Base-by-base conservation (phyloP, 2,329 filamentous ascomycete species). In the Myriangium duriaei region DNA sequence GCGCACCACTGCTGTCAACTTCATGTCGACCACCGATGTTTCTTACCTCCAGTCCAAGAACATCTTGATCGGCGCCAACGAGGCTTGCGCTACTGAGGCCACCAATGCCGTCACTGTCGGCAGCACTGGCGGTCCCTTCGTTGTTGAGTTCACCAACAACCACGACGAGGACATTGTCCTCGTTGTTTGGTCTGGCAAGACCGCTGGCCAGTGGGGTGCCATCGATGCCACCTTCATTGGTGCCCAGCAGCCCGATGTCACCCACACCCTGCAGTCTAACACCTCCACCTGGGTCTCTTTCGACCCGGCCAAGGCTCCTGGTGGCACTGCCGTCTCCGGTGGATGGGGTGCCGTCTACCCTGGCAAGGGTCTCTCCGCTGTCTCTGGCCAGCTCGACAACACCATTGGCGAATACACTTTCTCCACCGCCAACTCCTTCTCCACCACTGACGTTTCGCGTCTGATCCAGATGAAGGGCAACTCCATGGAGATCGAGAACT, bases 341-440 rank as follows among this genome's bases (percentile, higher is more conserved):
- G 45, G 32, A 21, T 45, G 41, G 39, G 39, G 40, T 24, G 43
- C 43, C 16, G 31, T 42, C 24, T 45, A 43, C 37, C 14, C 34
- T 11, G 38, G 37, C 40, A 47, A 38, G 15, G 33, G 28, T n/a
- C 31, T 45, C 21, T 30, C 39, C 32, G 41, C 42, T 32, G 7
- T 7, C 21, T n/a, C n/a, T n/a, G 45, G 45, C 34, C 40, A 43
- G 30, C 29, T 47, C 29, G 35, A 24, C 40, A 41, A 47, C 34
- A 43, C 45, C 24, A 43, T 40, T 40, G 38, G 39, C 16, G 45
- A 47, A 30, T 39, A 26, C 40, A 47, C 45, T 29, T 45, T 41
- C 37, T 15, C 14, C n/a, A 39, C 29, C 18, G 33, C 26, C 30
- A 37, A 38, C 30, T 19, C 19, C 4, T 45, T 40, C 40, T 42